A percentile compares a stretch with the other conserved stretches of the same genome.
These are phyloP conservation scores for Phaeotremella skinneri DNA, from an alignment of 768 basidiomycete species.

Conservation along the genomic window DNA sequence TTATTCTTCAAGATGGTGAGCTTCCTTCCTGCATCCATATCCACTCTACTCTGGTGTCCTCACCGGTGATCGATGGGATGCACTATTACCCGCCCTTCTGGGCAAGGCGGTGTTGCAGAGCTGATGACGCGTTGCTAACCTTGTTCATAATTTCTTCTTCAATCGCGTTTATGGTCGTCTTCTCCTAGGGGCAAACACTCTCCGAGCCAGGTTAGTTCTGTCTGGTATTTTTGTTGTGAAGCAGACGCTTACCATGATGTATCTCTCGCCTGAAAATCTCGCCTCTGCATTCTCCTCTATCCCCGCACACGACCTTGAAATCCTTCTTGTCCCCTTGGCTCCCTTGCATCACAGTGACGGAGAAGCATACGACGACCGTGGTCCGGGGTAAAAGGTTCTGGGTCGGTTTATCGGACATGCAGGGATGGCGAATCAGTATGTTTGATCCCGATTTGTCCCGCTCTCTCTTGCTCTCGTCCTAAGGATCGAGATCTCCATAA, in stretches of 20 bases:
- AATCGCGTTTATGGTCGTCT: neutral
- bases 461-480: neutral
- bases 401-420: constrained; percentile 91
- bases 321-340: constrained; percentile 1
- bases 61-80: too few species aligned
- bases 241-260: neutral
- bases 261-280: neutral
- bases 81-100: too few species aligned
- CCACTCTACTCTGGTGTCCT: too few species aligned
- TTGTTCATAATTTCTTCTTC: constrained; percentile 1
- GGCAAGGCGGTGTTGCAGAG: neutral
- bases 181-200: constrained; percentile 50
- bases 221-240: neutral
- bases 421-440: constrained; percentile 98
- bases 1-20: constrained; percentile 14
- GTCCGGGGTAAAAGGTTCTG: constrained; percentile 49
- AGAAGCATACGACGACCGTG: constrained; percentile 64
- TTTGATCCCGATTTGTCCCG: constrained; percentile 43
- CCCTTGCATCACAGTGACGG: constrained; percentile 54
- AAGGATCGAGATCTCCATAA: neutral
- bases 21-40: neutral
- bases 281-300: constrained; percentile 4
- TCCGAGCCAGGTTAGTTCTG: constrained; percentile 46
- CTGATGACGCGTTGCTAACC: constrained; percentile 26
- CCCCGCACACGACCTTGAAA: constrained; percentile 19